Evolutionary conservation across 139 green algal species (phyloP).

Genomic region (Coelastrella sp.): DNA sequence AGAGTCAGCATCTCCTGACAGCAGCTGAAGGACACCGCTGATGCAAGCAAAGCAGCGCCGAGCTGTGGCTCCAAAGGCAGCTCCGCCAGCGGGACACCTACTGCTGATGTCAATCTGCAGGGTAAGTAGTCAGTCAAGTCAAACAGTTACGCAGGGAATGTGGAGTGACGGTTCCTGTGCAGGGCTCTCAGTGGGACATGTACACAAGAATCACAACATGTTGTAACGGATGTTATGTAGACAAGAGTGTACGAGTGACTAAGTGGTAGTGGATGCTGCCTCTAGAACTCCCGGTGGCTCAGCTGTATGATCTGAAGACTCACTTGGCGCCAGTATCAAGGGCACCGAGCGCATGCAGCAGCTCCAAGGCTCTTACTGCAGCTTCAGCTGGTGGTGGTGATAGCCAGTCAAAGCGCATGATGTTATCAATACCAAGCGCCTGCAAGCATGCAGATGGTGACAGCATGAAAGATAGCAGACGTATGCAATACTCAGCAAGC

Average conservation of each 20-base stretch:
- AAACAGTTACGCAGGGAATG: too few relatives aligned
- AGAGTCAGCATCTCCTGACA: constrained; percentile 77
- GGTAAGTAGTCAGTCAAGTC: too few relatives aligned
- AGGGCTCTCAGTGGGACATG: too few relatives aligned
- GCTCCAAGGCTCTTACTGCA: constrained; percentile 86
- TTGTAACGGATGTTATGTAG: too few relatives aligned
- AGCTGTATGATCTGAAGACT: constrained; percentile 24
- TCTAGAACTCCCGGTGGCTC: too few relatives aligned
- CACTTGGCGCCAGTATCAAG: constrained; percentile 85
- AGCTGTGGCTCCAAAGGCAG: constrained; percentile 82
- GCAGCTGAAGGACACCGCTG: constrained; percentile 61
- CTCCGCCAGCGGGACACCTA: constrained; percentile 73
- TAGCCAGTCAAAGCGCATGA: constrained; percentile 94
- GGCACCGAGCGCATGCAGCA: constrained; percentile 89
- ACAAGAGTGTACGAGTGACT: too few relatives aligned
- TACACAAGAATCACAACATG: too few relatives aligned
- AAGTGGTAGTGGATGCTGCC: too few relatives aligned
- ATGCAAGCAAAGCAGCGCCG: constrained; percentile 73
- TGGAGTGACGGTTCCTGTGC: too few relatives aligned
- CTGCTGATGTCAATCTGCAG: constrained; percentile 69
- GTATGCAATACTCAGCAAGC: too few relatives aligned
- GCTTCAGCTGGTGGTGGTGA: constrained; percentile 87
- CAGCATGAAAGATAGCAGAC: too few relatives aligned
- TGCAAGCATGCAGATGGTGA: constrained; percentile 61
- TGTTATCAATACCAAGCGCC: constrained; percentile 91